phyloP scores from a whole-genome alignment of 768 basidiomycete genomes.

The Suillus discolor region DNA sequence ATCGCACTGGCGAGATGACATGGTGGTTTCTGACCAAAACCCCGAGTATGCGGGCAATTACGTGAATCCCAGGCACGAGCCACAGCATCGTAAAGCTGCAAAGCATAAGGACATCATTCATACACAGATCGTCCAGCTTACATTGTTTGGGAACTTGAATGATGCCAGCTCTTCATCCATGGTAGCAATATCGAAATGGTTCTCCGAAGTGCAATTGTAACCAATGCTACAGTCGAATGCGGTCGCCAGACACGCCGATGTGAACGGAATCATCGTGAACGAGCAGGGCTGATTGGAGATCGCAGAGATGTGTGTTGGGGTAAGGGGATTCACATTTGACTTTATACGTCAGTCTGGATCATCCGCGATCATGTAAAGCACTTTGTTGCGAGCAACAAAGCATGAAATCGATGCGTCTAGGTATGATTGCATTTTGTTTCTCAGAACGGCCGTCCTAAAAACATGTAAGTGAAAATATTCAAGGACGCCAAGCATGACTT shows the following conservation, averaged over 20 bases:
- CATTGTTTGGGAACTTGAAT: conserved; percentile 15
- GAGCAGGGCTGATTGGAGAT: too few relatives aligned
- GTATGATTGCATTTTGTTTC: background rate
- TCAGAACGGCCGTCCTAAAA: background rate
- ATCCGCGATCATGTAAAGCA: background rate
- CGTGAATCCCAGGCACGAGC: conserved; percentile 29
- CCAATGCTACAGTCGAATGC: conserved; percentile 18
- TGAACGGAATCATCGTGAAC: background rate
- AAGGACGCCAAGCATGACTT: background rate
- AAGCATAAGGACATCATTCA: conserved; percentile 1
- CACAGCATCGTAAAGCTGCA: conserved; percentile 33
- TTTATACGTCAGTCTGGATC: background rate
- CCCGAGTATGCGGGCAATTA: conserved; percentile 14
- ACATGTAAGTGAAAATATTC: background rate
- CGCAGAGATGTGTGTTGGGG: background rate
- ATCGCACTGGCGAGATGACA: conserved; percentile 17
- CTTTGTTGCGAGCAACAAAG: conserved; percentile 3
- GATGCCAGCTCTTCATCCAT: conserved; percentile 22
- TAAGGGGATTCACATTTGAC: background rate
- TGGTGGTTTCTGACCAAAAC: conserved; percentile 21
- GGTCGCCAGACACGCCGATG: background rate
- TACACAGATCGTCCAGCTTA: conserved; percentile 8
- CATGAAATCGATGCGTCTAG: background rate
- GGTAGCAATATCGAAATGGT: conserved; percentile 26
- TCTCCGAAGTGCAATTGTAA: conserved; percentile 27